These are phyloP conservation scores for Kodamaea ohmeri DNA, from an alignment of 1,139 yeast genomes.

Conservation along the genomic window DNA sequence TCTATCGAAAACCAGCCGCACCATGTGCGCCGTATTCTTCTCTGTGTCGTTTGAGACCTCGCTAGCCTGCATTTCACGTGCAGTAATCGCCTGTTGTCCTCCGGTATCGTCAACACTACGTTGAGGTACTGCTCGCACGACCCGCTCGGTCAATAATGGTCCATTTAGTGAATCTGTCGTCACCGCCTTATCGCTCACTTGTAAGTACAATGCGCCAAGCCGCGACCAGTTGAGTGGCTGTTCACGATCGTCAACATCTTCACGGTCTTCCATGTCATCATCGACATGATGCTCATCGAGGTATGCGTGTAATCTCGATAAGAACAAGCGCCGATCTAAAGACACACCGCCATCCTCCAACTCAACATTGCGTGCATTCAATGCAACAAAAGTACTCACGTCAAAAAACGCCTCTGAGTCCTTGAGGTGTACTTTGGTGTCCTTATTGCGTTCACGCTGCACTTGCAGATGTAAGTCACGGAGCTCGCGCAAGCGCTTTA, in stretches of 20 bases:
- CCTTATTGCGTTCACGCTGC: constrained; percentile 27
- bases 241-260: constrained; percentile 15
- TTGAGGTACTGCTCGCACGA: constrained; percentile 33
- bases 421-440: constrained; percentile 27
- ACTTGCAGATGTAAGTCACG: constrained; percentile 29
- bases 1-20: constrained; percentile 45
- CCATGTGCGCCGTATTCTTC: constrained; percentile 61
- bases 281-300: constrained; percentile 13
- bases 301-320: constrained; percentile 23
- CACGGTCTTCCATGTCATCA: constrained; percentile 12
- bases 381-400: constrained; percentile 40
- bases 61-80: constrained; percentile 50
- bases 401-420: constrained; percentile 45
- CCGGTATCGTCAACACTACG: constrained; percentile 43
- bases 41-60: constrained; percentile 50
- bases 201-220: constrained; percentile 54
- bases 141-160: constrained; percentile 64
- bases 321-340: constrained; percentile 48
- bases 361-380: constrained; percentile 57
- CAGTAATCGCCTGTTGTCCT: constrained; percentile 44
- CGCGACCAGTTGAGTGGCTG: constrained; percentile 48
- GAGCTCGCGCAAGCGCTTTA: constrained; percentile 29
- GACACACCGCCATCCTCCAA: constrained; percentile 53
- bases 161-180: constrained; percentile 66
- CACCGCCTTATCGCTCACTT: constrained; percentile 47